Percentiles rank a stretch among this genome's conserved stretches.
phyloP scores from a whole-genome alignment of 2,329 filamentous ascomycete genomes.

The Cladosporium oxysporum region DNA sequence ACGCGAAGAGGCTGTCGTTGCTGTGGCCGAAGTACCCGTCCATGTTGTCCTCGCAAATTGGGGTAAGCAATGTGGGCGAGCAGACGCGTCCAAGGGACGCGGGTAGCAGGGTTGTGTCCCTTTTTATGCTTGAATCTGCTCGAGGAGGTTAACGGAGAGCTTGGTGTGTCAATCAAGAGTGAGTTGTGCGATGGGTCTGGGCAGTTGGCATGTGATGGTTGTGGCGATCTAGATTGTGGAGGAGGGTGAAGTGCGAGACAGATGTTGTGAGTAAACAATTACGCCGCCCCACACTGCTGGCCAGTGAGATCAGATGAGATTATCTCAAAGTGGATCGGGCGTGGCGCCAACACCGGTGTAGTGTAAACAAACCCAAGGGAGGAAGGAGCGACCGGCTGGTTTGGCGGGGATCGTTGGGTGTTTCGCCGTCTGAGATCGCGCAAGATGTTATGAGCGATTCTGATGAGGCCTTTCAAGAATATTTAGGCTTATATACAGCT shows the following conservation, averaged over 20 bases:
- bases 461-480: not conserved
- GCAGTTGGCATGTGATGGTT: not conserved
- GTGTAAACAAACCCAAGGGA: not conserved
- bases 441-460: not conserved
- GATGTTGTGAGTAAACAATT: constrained; percentile 1
- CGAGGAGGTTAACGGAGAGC: not conserved
- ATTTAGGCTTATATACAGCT: not conserved
- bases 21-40: constrained; percentile 1
- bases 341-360: constrained; percentile 5
- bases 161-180: not conserved
- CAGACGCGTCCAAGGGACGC: not conserved
- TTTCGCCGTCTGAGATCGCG: not conserved
- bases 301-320: constrained; percentile 9
- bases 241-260: not conserved
- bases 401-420: not conserved
- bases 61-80: not conserved
- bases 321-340: not conserved
- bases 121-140: not conserved
- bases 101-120: not conserved
- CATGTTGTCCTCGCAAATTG: not conserved
- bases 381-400: constrained; percentile 1
- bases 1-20: constrained; percentile 13
- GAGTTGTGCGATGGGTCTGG: not conserved
- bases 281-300: not conserved
- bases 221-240: not conserved